Percentiles rank a stretch among this genome's conserved stretches.
Evolutionary conservation across 495 filamentous ascomycete species (phyloP).

Genomic region (Alectoria sarmentosa): DNA sequence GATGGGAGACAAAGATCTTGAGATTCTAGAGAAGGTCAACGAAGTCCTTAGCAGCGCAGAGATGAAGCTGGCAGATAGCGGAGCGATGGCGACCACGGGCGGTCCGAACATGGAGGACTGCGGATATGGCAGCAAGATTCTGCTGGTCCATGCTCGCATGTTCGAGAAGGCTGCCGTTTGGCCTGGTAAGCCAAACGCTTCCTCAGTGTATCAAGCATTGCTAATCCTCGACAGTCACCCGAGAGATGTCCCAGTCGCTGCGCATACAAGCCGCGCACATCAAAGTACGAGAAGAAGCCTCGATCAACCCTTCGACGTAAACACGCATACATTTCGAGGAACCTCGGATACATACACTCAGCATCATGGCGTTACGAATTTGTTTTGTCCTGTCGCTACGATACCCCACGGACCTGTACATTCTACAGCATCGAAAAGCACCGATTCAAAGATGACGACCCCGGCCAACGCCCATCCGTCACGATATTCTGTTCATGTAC

Average conservation of each 20-base stretch:
- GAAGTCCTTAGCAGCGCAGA: constrained; percentile 74
- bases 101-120: constrained; percentile 54
- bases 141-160: constrained; percentile 81
- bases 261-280: constrained; percentile 81
- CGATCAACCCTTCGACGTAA: constrained; percentile 33
- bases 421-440: constrained; percentile 7
- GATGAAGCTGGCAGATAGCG: constrained; percentile 62
- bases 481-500: constrained; percentile 13
- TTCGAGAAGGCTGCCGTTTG: constrained; percentile 85
- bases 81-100: constrained; percentile 46
- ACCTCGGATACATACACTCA: background rate
- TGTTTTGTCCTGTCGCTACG: constrained; percentile 11
- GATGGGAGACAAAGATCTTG: constrained; percentile 86
- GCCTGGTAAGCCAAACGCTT: constrained; percentile 58
- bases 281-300: constrained; percentile 61
- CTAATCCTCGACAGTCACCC: constrained; percentile 58
- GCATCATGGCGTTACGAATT: constrained; percentile 8
- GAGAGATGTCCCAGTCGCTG: constrained; percentile 79
- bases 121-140: constrained; percentile 79
- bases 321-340: background rate
- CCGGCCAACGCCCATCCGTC: background rate
- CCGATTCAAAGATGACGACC: constrained; percentile 2
- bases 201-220: background rate
- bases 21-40: constrained; percentile 76
- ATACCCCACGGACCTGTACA: constrained; percentile 13